Base-by-base conservation (phyloP, 805 yeast genomes). In the Saccharomycopsis malanga region DNA sequence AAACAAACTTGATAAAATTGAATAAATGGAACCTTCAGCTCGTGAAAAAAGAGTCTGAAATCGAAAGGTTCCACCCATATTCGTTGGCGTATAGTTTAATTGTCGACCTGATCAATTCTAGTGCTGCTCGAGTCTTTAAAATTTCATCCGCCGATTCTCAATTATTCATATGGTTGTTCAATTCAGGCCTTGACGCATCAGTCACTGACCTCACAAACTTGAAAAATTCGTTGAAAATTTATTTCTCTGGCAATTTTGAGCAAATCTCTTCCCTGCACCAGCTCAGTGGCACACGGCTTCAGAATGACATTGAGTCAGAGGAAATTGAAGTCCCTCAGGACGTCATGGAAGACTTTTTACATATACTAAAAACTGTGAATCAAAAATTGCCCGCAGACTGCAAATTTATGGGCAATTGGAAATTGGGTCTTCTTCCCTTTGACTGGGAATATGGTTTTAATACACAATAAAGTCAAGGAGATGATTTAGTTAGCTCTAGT, bases 21-120 rank as follows among this genome's bases (percentile, higher is more conserved):
- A 68, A 68, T 63, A 83, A 82, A 57, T 83, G 89, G 89, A 67
- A 68, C 22, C 37, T 81, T 2, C 48, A 50, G 6, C 54, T 79
- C 14, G 44, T 53, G 1, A 56, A 60, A 35, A 53, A 30, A 1
- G 47, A 29, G 7, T 12, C 36, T 21, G 12, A n/a, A 18, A 24
- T 10, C 6, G 71, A 66, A n/a, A 15, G 12, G 0, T 76, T 63
- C 44, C 54, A 61, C 1, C 68, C 73, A 0, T 65, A 62, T 44
- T 54, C 64, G 22, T 69, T 61, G 47, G 59, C 69, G 0, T 71
- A 68, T 47, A 65, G 64, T 34, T 56, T 63, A 1, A 55, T 78
- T 2, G 42, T 70, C 21, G 76, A 72, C 39, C 61, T 65, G 4
- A 65, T 73, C n/a, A 68, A 67, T 37, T 64, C 69, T 2, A 64